Evolutionary conservation across 2,329 filamentous ascomycete species (phyloP).

Genomic region (Fusarium euwallaceae): DNA sequence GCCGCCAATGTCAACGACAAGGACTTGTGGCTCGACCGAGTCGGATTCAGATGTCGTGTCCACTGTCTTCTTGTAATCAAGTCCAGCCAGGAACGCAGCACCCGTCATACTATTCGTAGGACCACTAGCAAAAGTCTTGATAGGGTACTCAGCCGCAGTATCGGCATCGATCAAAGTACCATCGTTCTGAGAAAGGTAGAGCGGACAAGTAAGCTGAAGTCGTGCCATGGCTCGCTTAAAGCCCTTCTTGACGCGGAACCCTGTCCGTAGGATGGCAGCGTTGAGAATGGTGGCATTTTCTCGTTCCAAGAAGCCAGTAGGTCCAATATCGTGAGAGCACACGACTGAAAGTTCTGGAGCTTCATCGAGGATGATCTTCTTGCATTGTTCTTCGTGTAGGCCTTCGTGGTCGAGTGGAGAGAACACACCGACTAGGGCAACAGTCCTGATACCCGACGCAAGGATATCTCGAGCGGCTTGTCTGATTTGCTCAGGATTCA

Average conservation of each 20-base stretch:
- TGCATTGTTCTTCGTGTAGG: constrained; percentile 57
- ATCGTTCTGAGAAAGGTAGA: constrained; percentile 67
- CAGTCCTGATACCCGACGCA: constrained; percentile 51
- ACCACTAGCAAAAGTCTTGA: constrained; percentile 66
- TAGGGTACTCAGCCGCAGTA: constrained; percentile 62
- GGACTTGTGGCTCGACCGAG: constrained; percentile 46
- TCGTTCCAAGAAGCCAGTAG: constrained; percentile 59
- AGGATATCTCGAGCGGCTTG: constrained; percentile 50
- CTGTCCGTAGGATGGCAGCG: constrained; percentile 63
- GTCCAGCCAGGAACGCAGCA: constrained; percentile 65
- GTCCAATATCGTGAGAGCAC: constrained; percentile 59
- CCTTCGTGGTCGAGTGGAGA: constrained; percentile 59
- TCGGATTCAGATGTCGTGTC: not conserved
- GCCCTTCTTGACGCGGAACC: constrained; percentile 59
- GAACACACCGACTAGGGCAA: constrained; percentile 61
- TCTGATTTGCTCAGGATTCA: constrained; percentile 55
- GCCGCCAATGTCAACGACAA: constrained; percentile 72
- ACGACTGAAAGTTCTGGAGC: constrained; percentile 54
- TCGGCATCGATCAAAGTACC: constrained; percentile 64
- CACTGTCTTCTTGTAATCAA: constrained; percentile 50
- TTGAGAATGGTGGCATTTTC: constrained; percentile 70
- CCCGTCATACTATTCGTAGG: constrained; percentile 68
- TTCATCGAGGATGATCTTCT: constrained; percentile 52
- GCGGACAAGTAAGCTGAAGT: constrained; percentile 56
- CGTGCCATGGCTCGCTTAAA: constrained; percentile 62